Percentiles rank a stretch among this genome's conserved stretches.
These are phyloP conservation scores for Grigorovia humatica DNA, from an alignment of 805 yeast species.

Conservation along the genomic window DNA sequence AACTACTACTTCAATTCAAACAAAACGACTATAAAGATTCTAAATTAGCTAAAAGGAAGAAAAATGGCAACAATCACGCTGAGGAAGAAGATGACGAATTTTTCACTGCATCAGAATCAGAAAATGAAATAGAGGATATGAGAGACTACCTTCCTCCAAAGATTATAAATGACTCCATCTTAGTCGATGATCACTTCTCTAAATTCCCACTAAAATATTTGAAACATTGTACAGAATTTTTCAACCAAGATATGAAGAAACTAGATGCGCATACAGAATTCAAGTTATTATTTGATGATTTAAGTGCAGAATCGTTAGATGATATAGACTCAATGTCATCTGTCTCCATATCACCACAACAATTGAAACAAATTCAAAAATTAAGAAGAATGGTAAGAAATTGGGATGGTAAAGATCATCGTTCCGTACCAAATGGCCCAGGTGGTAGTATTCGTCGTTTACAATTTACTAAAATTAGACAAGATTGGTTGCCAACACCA, in stretches of 20 bases:
- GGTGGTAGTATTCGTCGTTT: constrained; percentile 48
- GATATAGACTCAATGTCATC: constrained; percentile 73
- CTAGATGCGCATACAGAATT: constrained; percentile 74
- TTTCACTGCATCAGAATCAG: constrained; percentile 33
- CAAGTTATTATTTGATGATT: constrained; percentile 56
- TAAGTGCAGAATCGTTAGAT: constrained; percentile 55
- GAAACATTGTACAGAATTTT: constrained; percentile 12
- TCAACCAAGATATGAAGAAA: constrained; percentile 28
- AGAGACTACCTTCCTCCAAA: constrained; percentile 14
- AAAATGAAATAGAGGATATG: constrained; percentile 18
- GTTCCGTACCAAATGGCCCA: constrained; percentile 56
- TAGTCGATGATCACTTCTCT: constrained; percentile 18
- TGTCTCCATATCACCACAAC: constrained; percentile 57
- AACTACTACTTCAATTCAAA: constrained; percentile 37
- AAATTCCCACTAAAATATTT: constrained; percentile 12
- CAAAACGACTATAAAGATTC: constrained; percentile 17
- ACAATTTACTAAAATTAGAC: constrained; percentile 59
- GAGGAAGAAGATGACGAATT: constrained; percentile 30
- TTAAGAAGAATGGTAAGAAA: constrained; percentile 48
- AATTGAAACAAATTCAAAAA: constrained; percentile 49
- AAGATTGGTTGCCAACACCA: constrained; percentile 69
- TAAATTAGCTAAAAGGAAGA: neutral
- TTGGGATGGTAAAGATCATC: constrained; percentile 76
- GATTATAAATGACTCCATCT: constrained; percentile 29
- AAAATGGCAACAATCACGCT: neutral